These are phyloP conservation scores for Claviceps sp. DNA, from an alignment of 2,329 filamentous ascomycete species.

Conservation along the genomic window DNA sequence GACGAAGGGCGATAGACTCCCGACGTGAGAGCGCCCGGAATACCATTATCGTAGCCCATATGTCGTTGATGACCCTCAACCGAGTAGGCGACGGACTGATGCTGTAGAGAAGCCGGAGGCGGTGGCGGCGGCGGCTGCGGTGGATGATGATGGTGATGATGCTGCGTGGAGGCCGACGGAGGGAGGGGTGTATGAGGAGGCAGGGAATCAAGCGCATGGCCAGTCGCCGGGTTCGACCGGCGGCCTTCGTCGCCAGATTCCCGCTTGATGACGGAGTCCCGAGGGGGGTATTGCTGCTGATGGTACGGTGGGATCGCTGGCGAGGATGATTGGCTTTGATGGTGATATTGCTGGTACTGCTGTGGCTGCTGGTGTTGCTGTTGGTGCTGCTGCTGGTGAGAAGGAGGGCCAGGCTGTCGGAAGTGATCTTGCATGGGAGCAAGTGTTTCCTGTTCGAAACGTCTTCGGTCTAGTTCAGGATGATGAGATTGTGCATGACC, in stretches of 20 bases:
- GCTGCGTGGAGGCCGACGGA: conserved; percentile 15
- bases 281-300: conserved; percentile 28
- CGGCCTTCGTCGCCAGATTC: conserved; percentile 39
- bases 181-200: conserved; percentile 20
- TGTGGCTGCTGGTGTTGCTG: conserved; percentile 8
- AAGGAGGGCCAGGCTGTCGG: conserved; percentile 15
- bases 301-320: conserved; percentile 31
- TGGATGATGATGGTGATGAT: not conserved
- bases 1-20: conserved; percentile 27
- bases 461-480: conserved; percentile 37
- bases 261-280: conserved; percentile 43
- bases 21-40: conserved; percentile 31
- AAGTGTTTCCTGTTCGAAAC: conserved; percentile 42
- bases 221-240: conserved; percentile 36
- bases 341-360: conserved; percentile 9
- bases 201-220: conserved; percentile 25
- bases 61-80: conserved; percentile 35
- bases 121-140: not conserved
- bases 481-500: conserved; percentile 21
- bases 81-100: conserved; percentile 21
- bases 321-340: conserved; percentile 22
- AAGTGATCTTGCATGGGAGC: conserved; percentile 42
- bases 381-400: conserved; percentile 9
- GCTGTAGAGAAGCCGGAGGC: conserved; percentile 11
- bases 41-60: conserved; percentile 38